A percentile compares a stretch with the other conserved stretches of the same genome.
Evolutionary conservation across 805 yeast species (phyloP).

Genomic region (Kurtzmaniella cleridarum): DNA sequence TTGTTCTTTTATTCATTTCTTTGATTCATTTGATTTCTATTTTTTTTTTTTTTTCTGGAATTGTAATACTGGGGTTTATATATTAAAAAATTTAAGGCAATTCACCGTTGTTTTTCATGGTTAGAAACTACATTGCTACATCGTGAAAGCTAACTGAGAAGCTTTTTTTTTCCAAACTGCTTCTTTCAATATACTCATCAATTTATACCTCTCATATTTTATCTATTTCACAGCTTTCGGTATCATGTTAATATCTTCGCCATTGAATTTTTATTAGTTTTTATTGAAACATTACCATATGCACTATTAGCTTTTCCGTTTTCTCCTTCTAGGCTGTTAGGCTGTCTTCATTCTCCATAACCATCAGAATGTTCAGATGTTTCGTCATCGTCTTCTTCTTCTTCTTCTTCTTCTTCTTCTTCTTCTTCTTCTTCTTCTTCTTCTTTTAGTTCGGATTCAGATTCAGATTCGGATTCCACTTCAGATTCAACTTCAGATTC

Average conservation of each 20-base stretch:
- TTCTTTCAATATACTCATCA: no score
- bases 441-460: background rate
- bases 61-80: no score
- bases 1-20: no score
- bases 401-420: background rate
- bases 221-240: background rate
- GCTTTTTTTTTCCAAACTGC: no score
- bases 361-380: background rate
- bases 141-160: no score
- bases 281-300: background rate
- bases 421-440: background rate
- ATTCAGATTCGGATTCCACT: no score
- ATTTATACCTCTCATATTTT: no score
- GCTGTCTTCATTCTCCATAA: background rate
- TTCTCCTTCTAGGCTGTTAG: background rate
- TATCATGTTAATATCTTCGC: background rate
- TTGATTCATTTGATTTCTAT: no score
- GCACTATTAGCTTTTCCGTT: background rate
- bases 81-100: no score
- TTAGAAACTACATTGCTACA: no score
- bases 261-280: background rate
- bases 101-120: no score
- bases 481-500: constrained; percentile 10
- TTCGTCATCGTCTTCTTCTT: constrained; percentile 1
- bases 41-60: no score